These are phyloP conservation scores for Candida schatavii DNA, from an alignment of 805 yeast species.

Conservation along the genomic window DNA sequence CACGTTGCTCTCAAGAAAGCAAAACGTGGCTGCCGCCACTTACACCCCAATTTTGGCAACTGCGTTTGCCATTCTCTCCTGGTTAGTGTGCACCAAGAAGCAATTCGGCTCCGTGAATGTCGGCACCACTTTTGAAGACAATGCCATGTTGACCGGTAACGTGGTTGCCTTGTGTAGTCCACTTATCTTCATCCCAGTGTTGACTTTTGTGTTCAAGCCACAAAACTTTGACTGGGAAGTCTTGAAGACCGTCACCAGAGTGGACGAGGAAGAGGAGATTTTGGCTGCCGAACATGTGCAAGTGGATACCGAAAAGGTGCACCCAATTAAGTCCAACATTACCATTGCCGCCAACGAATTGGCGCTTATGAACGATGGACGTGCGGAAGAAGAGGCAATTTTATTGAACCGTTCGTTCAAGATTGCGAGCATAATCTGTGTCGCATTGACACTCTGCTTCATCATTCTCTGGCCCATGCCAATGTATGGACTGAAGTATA, in stretches of 20 bases:
- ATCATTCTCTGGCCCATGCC: slow-evolving; percentile 92
- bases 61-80: slow-evolving; percentile 63
- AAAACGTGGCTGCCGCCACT: slow-evolving; percentile 67
- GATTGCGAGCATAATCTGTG: slow-evolving; percentile 59
- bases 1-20: slow-evolving; percentile 61
- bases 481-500: slow-evolving; percentile 78
- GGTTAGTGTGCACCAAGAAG: slow-evolving; percentile 38
- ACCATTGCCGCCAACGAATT: slow-evolving; percentile 39
- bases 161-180: slow-evolving; percentile 80
- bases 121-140: slow-evolving; percentile 68
- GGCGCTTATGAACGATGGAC: slow-evolving; percentile 22
- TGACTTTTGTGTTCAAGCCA: slow-evolving; percentile 62
- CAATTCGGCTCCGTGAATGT: slow-evolving; percentile 31
- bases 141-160: slow-evolving; percentile 88
- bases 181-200: slow-evolving; percentile 57
- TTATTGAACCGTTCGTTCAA: slow-evolving; percentile 56
- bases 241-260: slow-evolving; percentile 59
- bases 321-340: slow-evolving; percentile 37
- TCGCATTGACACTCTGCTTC: slow-evolving; percentile 58
- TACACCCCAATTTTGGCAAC: slow-evolving; percentile 80
- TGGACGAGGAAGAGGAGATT: slow-evolving; percentile 70
- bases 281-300: slow-evolving; percentile 31
- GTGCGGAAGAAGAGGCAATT: slow-evolving; percentile 47
- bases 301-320: slow-evolving; percentile 23
- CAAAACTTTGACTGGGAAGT: slow-evolving; percentile 73